phyloP scores from a whole-genome alignment of 2,329 filamentous ascomycete species.

The Pseudogymnoascus sp. region DNA sequence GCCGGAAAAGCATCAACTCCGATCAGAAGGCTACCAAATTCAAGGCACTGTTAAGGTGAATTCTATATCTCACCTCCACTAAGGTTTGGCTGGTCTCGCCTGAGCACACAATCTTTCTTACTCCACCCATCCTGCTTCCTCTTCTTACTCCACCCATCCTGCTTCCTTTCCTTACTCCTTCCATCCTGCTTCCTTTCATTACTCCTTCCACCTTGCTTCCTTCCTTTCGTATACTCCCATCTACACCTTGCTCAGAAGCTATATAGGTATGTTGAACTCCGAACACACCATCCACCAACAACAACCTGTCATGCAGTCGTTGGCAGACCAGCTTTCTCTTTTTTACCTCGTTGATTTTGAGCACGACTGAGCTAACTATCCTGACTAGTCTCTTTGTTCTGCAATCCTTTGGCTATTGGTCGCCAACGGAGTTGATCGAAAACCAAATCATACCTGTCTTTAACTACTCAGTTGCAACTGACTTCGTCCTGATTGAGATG shows the following conservation, averaged over 20 bases:
- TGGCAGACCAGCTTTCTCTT: background rate
- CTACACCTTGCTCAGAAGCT: background rate
- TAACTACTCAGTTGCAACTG: background rate
- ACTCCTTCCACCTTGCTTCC: background rate
- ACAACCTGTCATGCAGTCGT: background rate
- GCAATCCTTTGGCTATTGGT: background rate
- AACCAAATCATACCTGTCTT: constrained; percentile 2
- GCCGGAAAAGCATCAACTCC: background rate
- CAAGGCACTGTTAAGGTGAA: background rate
- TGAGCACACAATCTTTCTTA: background rate
- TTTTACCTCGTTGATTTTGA: background rate
- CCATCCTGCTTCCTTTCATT: background rate
- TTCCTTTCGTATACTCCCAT: background rate
- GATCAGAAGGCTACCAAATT: constrained; percentile 2
- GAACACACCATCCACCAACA: background rate
- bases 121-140: background rate
- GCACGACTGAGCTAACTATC: background rate
- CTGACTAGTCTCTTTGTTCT: background rate
- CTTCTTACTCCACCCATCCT: background rate
- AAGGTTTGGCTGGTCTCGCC: background rate
- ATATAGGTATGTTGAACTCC: background rate
- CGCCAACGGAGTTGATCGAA: background rate
- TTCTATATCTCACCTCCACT: background rate
- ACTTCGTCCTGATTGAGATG: background rate
- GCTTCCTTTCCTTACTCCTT: background rate